Conservation (phyloP, 352 stramenopile genomes). For the Blastocystis hominis region DNA sequence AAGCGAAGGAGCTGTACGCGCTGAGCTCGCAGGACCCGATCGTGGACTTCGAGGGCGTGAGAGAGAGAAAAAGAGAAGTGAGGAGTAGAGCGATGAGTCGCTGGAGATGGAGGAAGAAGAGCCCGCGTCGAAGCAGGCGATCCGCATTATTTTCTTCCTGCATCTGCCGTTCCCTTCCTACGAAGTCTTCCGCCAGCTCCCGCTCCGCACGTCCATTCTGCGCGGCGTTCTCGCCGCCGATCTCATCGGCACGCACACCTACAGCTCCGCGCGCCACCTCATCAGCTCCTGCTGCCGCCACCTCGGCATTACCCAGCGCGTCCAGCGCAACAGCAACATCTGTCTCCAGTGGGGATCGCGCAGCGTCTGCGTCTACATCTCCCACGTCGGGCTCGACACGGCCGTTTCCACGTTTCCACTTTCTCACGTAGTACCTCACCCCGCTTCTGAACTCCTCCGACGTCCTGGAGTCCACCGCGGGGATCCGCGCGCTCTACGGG, state of each 20-base stretch:
- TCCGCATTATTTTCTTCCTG: conserved; percentile 58
- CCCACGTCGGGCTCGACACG: conserved; percentile 16
- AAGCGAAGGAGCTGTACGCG: conserved; percentile 12
- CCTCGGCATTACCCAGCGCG: conserved; percentile 3
- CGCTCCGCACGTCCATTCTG: conserved; percentile 37
- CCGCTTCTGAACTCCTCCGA: neutral
- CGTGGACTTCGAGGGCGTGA: neutral
- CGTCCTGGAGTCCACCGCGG: neutral
- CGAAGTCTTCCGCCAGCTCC: conserved; percentile 56
- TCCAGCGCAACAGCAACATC: conserved; percentile 32
- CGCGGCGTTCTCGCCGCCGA: conserved; percentile 11
- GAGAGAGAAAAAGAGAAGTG: neutral
- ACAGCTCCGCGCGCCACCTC: conserved; percentile 42
- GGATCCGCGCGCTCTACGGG: neutral
- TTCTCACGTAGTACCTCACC: neutral
- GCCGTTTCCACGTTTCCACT: neutral
- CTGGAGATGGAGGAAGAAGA: neutral
- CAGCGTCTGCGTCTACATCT: conserved; percentile 36
- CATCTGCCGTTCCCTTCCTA: conserved; percentile 55
- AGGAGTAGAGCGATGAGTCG: neutral
- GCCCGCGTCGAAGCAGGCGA: neutral
- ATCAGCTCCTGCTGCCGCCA: conserved; percentile 44
- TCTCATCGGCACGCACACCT: conserved; percentile 51
- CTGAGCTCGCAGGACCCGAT: conserved; percentile 2
- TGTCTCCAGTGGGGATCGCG: conserved; percentile 35